Conservation (phyloP, 495 filamentous ascomycete species). For the Sporormia fimetaria region DNA sequence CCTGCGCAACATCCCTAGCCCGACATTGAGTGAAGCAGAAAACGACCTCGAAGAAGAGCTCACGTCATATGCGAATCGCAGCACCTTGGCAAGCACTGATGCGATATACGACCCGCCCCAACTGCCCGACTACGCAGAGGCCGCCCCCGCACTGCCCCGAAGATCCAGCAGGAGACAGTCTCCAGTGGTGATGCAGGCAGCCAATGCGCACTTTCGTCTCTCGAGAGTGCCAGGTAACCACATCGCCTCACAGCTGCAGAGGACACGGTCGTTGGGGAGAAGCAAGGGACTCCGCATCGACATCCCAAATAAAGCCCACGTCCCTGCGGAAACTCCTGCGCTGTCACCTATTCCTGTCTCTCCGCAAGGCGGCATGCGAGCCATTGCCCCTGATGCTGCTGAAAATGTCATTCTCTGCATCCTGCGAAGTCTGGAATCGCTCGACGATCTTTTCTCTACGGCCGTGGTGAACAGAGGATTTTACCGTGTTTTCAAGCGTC, state of each 20-base stretch:
- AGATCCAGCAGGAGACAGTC: constrained; percentile 22
- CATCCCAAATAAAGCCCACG: constrained; percentile 11
- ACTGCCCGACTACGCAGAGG: not conserved
- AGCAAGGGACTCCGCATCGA: constrained; percentile 9
- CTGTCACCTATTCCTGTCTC: constrained; percentile 19
- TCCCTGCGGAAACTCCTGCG: constrained; percentile 9
- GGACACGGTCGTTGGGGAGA: constrained; percentile 6
- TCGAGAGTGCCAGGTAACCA: constrained; percentile 16
- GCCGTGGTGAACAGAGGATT: constrained; percentile 47
- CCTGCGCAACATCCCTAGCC: constrained; percentile 19
- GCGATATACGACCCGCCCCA: not conserved
- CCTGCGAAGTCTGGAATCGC: constrained; percentile 39
- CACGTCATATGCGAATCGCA: constrained; percentile 19
- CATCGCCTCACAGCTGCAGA: constrained; percentile 13
- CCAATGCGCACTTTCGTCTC: not conserved
- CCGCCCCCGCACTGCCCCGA: constrained; percentile 15
- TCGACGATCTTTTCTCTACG: constrained; percentile 48
- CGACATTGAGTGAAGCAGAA: constrained; percentile 33
- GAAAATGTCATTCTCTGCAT: constrained; percentile 43
- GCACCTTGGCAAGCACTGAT: constrained; percentile 15
- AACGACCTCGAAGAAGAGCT: constrained; percentile 29
- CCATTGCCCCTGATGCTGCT: constrained; percentile 36
- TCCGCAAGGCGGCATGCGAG: constrained; percentile 1
- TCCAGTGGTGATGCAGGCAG: not conserved
- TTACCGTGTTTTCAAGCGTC: constrained; percentile 49